Percentiles rank a stretch among this genome's conserved stretches.
Conservation (phyloP, 2,329 filamentous ascomycete genomes). For the Phialophora expanda region DNA sequence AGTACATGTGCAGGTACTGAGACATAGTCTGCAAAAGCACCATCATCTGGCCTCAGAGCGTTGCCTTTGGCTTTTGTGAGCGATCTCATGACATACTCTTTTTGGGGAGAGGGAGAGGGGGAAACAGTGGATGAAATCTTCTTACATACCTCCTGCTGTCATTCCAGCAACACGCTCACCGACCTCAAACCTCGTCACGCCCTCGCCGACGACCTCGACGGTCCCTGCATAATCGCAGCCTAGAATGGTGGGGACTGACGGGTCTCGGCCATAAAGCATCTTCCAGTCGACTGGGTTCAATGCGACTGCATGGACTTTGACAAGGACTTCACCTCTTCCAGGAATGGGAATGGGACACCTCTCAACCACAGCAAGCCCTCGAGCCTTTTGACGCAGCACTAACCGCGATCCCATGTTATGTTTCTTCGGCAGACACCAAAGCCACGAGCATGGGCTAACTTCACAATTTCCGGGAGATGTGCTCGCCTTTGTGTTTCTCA, state of each 20-base stretch:
- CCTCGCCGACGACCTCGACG: not conserved
- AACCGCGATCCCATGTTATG: not conserved
- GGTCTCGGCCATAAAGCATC: constrained; percentile 9
- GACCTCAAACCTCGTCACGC: not conserved
- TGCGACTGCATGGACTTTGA: constrained; percentile 1
- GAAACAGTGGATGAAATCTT: too few species aligned
- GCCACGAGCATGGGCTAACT: too few species aligned
- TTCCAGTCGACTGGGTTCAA: constrained; percentile 12
- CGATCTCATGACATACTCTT: too few species aligned
- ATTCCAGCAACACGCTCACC: not conserved
- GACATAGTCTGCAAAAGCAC: not conserved
- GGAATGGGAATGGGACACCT: constrained; percentile 4
- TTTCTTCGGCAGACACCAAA: not conserved
- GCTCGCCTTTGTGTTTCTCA: too few species aligned
- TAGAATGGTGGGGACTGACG: not conserved
- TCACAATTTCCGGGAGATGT: too few species aligned
- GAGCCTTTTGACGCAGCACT: not conserved
- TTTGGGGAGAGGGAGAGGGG: too few species aligned
- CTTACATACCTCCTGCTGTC: not conserved
- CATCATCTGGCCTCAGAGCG: not conserved
- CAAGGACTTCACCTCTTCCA: not conserved
- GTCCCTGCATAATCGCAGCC: constrained; percentile 7
- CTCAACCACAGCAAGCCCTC: not conserved
- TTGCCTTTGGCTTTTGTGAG: not conserved
- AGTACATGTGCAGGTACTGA: not conserved